Evolutionary conservation across 768 basidiomycete genomes (phyloP).

Genomic region (Lactarius indigo): DNA sequence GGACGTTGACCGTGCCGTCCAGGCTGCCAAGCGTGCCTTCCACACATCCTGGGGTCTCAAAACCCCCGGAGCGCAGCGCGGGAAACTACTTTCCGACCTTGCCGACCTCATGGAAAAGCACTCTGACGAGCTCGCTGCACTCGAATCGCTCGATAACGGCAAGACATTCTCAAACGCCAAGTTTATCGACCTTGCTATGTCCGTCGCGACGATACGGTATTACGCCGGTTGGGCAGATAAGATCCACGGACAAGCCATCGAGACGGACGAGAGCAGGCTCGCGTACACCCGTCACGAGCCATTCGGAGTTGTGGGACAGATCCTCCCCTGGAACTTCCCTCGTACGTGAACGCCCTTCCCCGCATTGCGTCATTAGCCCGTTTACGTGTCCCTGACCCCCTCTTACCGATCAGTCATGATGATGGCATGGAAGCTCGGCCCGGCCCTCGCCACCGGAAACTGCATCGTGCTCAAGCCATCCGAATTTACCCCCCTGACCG

Average conservation of each 20-base stretch:
- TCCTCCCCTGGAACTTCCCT: slow-evolving; percentile 70
- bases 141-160: slow-evolving; percentile 71
- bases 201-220: slow-evolving; percentile 59
- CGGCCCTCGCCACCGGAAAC: slow-evolving; percentile 63
- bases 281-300: slow-evolving; percentile 63
- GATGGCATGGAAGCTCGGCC: slow-evolving; percentile 59
- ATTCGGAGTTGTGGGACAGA: slow-evolving; percentile 51
- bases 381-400: neutral
- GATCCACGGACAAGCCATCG: slow-evolving; percentile 69
- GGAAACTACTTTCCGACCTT: slow-evolving; percentile 57
- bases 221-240: slow-evolving; percentile 94
- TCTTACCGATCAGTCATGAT: slow-evolving; percentile 40
- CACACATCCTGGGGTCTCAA: slow-evolving; percentile 70
- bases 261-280: slow-evolving; percentile 48
- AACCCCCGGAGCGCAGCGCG: slow-evolving; percentile 48
- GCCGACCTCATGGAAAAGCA: slow-evolving; percentile 61
- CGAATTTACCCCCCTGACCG: slow-evolving; percentile 60
- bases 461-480: slow-evolving; percentile 61
- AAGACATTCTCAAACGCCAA: slow-evolving; percentile 53
- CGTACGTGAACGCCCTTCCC: slow-evolving; percentile 31
- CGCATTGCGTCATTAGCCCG: neutral
- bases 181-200: slow-evolving; percentile 44
- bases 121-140: slow-evolving; percentile 60
- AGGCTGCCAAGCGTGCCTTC: slow-evolving; percentile 58
- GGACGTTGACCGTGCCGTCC: slow-evolving; percentile 77